A percentile compares a stretch with the other conserved stretches of the same genome.
These are phyloP conservation scores for Neofusicoccum umdonicola DNA, from an alignment of 2,329 filamentous ascomycete genomes.

Conservation along the genomic window DNA sequence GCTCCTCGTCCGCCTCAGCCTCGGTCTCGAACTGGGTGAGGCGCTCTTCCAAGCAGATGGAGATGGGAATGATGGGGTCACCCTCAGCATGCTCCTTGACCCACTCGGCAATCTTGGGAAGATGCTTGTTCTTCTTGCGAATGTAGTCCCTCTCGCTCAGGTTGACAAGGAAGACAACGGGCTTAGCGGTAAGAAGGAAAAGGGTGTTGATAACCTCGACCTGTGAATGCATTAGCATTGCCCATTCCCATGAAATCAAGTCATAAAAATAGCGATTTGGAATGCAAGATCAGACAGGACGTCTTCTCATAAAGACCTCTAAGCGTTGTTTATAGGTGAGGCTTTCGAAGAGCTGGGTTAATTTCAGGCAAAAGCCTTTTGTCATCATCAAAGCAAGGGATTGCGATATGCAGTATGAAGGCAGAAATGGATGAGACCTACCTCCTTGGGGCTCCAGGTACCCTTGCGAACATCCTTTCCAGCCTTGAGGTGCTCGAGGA, in stretches of 20 bases:
- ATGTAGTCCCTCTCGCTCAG: slow-evolving; percentile 95
- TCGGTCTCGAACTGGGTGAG: slow-evolving; percentile 78
- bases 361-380: slow-evolving; percentile 84
- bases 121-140: slow-evolving; percentile 99
- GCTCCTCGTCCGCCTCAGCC: slow-evolving; percentile 75
- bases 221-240: slow-evolving; percentile 50
- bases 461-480: slow-evolving; percentile 94
- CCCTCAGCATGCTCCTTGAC: slow-evolving; percentile 85
- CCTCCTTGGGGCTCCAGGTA: slow-evolving; percentile 90
- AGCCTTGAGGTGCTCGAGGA: slow-evolving; percentile 76
- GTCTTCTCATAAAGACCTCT: slow-evolving; percentile 86
- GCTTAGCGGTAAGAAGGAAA: slow-evolving; percentile 92
- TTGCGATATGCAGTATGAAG: background rate
- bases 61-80: slow-evolving; percentile 90
- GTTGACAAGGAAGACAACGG: slow-evolving; percentile 95
- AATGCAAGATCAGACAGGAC: slow-evolving; percentile 62
- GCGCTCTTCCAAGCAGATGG: slow-evolving; percentile 89
- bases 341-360: slow-evolving; percentile 99
- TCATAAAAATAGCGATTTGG: background rate
- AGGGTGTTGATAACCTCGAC: slow-evolving; percentile 97
- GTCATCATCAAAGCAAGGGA: slow-evolving; percentile 74
- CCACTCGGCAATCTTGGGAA: slow-evolving; percentile 91
- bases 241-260: background rate
- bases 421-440: slow-evolving; percentile 52
- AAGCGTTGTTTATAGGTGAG: slow-evolving; percentile 67